Evolutionary conservation across 78 protist genomes (phyloP), one percentile per base, ranked within the genome.

Genomic region (Trichosphaerium sp.): DNA sequence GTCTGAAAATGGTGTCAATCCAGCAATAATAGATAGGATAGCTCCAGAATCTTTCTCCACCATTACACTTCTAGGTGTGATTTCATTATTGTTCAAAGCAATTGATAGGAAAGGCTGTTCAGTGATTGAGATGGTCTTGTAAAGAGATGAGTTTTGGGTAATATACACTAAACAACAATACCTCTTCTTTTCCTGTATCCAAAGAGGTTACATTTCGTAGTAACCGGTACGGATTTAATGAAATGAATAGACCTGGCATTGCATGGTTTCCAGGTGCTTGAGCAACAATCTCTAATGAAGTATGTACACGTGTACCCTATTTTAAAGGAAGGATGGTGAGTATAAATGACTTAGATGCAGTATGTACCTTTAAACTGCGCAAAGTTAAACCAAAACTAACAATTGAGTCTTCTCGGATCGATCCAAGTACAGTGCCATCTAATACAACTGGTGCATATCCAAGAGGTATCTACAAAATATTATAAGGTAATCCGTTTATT

Each of bases 1-100:
- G 57, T 96, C 99, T 11, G 93, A 88, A 66, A 92, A 98, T 5
- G 99, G 99, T 0, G 98, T 98, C 38, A 92, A 39, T 56, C 67
- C 57, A 34, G 99, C 98, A 49, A 92, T 65, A 8, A 91, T 54
- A 4, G 83, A 58, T 61, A 98, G 80, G 72, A 96, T 79, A 49
- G 65, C 26, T 29, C 82, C 60, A 32, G 96, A 91, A 8, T 14
- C 1, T 14, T 80, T 10, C 85, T 97, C 99, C 35, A 41, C 29
- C 76, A 84, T 90, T n/a, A 88, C 82, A 8, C 86, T 85, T 23
- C 12, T 28, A 40, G 58, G 87, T 4, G 18, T 28, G 18, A 6
- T 26, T 12, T 85, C 54, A 8, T 83, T 92, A 12, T 71, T 56
- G 23, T 25, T 44, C n/a, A n/a, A n/a, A n/a, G n/a, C n/a, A n/a